phyloP scores from a whole-genome alignment of 2,329 filamentous ascomycete species.

The Bipolaris oryzae region DNA sequence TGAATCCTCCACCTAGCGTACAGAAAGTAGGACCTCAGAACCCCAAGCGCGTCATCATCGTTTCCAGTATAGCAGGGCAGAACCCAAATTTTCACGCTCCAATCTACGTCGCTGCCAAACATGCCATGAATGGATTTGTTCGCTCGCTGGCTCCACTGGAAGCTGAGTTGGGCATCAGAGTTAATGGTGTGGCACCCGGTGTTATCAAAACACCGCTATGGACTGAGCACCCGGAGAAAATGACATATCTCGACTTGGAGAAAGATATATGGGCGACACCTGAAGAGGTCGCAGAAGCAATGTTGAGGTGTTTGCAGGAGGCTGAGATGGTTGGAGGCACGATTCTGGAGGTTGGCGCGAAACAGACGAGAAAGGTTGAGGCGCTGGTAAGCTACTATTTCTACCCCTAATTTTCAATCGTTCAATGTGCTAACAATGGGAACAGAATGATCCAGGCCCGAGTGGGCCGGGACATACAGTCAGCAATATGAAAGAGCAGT shows the following conservation, averaged over 20 bases:
- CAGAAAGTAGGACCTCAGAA: conserved; percentile 47
- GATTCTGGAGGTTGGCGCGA: conserved; percentile 62
- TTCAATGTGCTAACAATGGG: background rate
- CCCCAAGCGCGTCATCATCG: conserved; percentile 55
- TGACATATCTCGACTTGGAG: conserved; percentile 56
- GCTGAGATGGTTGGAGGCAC: conserved; percentile 53
- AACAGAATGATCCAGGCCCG: conserved; percentile 60
- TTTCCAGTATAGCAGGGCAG: conserved; percentile 55
- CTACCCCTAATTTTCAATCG: background rate
- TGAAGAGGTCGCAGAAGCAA: conserved; percentile 65
- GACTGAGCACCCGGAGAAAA: conserved; percentile 66
- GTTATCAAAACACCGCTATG: conserved; percentile 67
- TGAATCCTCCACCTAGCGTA: conserved; percentile 41
- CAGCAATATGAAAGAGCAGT: conserved; percentile 50
- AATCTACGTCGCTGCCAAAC: conserved; percentile 55
- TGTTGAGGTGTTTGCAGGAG: conserved; percentile 62
- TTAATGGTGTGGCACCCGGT: conserved; percentile 66
- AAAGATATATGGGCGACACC: conserved; percentile 64
- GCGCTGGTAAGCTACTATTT: conserved; percentile 36
- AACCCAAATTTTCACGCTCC: conserved; percentile 40
- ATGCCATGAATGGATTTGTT: conserved; percentile 56
- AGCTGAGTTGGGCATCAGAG: conserved; percentile 57
- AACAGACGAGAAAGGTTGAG: conserved; percentile 57
- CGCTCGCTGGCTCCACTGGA: conserved; percentile 59
- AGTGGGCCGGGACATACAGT: conserved; percentile 55